These are phyloP conservation scores for Lomentospora prolificans DNA, from an alignment of 2,329 filamentous ascomycete genomes.

Conservation along the genomic window DNA sequence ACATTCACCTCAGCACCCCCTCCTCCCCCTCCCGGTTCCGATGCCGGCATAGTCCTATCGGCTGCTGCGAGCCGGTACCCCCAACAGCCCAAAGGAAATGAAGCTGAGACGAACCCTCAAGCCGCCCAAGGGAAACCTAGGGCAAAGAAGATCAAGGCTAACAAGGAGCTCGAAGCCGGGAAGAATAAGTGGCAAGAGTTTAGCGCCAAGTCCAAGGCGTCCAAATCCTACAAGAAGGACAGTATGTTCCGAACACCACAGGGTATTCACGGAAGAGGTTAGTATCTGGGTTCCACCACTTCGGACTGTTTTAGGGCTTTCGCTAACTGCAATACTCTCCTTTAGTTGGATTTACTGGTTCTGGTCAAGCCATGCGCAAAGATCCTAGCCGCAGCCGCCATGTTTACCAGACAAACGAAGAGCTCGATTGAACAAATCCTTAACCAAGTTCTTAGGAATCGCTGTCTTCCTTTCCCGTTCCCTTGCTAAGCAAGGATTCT, in stretches of 20 bases:
- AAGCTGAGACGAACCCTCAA: constrained; percentile 48
- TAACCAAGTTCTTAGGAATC: constrained; percentile 12
- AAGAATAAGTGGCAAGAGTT: constrained; percentile 97
- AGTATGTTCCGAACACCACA: constrained; percentile 96
- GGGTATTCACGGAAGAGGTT: constrained; percentile 77
- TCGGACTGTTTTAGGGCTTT: not conserved
- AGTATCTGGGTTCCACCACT: too few species aligned
- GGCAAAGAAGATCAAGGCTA: constrained; percentile 85
- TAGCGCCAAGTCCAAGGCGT: constrained; percentile 61
- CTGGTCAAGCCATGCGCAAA: constrained; percentile 91
- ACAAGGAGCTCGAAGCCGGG: constrained; percentile 79
- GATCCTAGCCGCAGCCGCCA: constrained; percentile 74
- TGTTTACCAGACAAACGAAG: constrained; percentile 70
- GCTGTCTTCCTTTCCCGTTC: not conserved
- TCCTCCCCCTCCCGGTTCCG: constrained; percentile 30
- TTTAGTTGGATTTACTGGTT: constrained; percentile 89
- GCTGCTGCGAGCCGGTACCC: constrained; percentile 49
- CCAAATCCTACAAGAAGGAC: constrained; percentile 65
- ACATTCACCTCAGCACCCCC: constrained; percentile 21
- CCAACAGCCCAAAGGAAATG: constrained; percentile 38
- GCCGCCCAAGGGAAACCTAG: constrained; percentile 61
- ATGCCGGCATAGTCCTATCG: constrained; percentile 40
- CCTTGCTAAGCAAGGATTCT: not conserved
- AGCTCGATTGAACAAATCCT: constrained; percentile 49
- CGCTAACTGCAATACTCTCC: constrained; percentile 14